Evolutionary conservation across 2,329 filamentous ascomycete genomes (phyloP), one percentile per base, ranked within the genome.

Genomic region (Colletotrichum destructivum): DNA sequence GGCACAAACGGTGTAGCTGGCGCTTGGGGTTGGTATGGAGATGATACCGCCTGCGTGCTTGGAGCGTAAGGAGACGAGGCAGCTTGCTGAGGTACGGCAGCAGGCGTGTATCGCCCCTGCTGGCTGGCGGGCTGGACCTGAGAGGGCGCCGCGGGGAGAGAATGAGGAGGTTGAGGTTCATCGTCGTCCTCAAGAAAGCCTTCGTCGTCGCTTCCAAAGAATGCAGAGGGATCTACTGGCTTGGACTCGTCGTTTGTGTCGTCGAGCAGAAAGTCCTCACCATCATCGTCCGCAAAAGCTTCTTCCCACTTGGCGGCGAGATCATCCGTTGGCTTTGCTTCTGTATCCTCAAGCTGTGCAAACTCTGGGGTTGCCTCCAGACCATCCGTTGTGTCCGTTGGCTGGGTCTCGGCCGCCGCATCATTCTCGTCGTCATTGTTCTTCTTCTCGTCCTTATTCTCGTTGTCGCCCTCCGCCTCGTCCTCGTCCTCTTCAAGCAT

Each of bases 171-270:
- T 69, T 18, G 75, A 69, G 73, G 62, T 23, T 87, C 82, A 13
- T 85, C 86, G 4, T 88, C 86, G 69, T 95, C 95, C 8, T 97
- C 92, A 12, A 98, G 84, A 72, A 98, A 93, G 0, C 94, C 95
- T 77, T 95, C 93, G 74, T 94, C 93, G 79, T 98, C 95, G 75
- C 95, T 95, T 56, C 93, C 90, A 74, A 95, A 91, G 75, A 96
- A 91, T 1, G 88, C 87, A 35, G 89, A 84, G 0, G 90, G 87
- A 75, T 94, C 91, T 21, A 93, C 77, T 64, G 86, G 86, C 52
- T 86, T 84, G 4, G 77, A 72, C 47, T 84, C 83, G 31, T 79
- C 78, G 2, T 81, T 78, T 16, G 86, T 82, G 42, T 94, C 90
- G 12, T 90, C 89, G 3, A 91, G 80, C 15, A 93, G 85, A 52